phyloP scores from a whole-genome alignment of 2,329 filamentous ascomycete genomes.

The Apiospora arundinis region DNA sequence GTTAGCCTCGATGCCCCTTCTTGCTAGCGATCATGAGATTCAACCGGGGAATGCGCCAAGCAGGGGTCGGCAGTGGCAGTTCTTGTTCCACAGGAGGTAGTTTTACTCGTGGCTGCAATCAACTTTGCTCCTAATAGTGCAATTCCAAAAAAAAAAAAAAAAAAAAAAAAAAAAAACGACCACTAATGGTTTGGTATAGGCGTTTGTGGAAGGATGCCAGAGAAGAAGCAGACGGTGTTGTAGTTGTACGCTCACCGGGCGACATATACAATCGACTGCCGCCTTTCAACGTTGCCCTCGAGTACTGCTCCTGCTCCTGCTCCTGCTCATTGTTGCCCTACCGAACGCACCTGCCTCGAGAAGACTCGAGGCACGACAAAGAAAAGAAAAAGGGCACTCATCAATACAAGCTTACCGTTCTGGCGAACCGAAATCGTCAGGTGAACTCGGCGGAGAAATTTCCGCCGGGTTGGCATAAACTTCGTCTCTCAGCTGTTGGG shows the following conservation, averaged over 20 bases:
- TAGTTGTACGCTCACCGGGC: not conserved
- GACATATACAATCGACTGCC: not conserved
- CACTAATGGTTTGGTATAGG: not conserved
- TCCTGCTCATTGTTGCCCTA: not conserved
- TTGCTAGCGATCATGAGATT: not conserved
- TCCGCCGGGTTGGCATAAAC: slow-evolving; percentile 39
- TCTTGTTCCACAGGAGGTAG: not conserved
- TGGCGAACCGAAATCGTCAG: slow-evolving; percentile 48
- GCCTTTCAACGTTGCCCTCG: slow-evolving; percentile 22
- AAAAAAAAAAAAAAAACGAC: not conserved
- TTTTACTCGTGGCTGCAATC: not conserved
- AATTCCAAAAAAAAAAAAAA: not conserved
- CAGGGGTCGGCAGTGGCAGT: not conserved
- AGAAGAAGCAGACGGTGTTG: not conserved
- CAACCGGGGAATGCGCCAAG: not conserved
- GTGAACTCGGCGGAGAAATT: slow-evolving; percentile 65
- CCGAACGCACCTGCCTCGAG: not conserved
- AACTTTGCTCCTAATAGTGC: not conserved
- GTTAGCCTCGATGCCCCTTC: slow-evolving; percentile 31
- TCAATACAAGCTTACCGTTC: slow-evolving; percentile 47
- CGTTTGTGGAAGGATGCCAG: not conserved
- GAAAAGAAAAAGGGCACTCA: not conserved
- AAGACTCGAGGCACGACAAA: slow-evolving; percentile 25
- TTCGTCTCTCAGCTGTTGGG: slow-evolving; percentile 36
- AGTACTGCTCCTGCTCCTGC: not conserved